Evolutionary conservation across 768 basidiomycete genomes (phyloP), one percentile per base, ranked within the genome.

Genomic region (Suillus spraguei): DNA sequence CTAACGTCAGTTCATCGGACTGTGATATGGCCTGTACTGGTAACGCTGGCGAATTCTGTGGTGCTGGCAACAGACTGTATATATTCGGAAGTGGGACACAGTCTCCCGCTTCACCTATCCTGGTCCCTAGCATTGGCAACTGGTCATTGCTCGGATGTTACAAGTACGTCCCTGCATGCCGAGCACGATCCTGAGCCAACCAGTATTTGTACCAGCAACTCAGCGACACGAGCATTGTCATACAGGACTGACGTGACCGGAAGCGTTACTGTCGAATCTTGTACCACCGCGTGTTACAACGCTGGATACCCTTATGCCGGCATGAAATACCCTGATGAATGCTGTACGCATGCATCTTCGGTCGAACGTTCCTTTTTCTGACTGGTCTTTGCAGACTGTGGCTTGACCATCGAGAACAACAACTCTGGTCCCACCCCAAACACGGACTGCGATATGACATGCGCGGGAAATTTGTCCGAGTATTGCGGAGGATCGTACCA

Each of bases 61-160:
- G 90, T 55, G 86, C 84, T 2, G 84, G 83, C 1, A 73, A 78
- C 70, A 82, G 81, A 33, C 78, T 91, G 16, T 87, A 86, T 67
- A 71, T 91, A 5, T 92, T 85, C 75, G 85, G 81, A 82, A 89
- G 81, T 65, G 89, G 89, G 20, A 73, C 74, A 36, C 61, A 78
- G 14, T 86, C 89, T 33, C 85, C 90, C 16, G 66, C 85, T 0
- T 73, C 82, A 16, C 89, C 91, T 0, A 65, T 76, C 20, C 85
- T 83, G 28, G 80, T 83, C 0, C 77, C 82, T 5, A 83, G 72
- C 55, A 81, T 88, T 36, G 90, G 88, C 5, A 77, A 82, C 35
- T 92, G 91, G 90, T 71, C 76, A 7, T 87, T 85, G 0, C 81
- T 92, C 36, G 91, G 91, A n/a, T 93, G 91, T 71, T 91, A 84